Evolutionary conservation across 768 basidiomycete species (phyloP).

Genomic region (Piloderma croceum): DNA sequence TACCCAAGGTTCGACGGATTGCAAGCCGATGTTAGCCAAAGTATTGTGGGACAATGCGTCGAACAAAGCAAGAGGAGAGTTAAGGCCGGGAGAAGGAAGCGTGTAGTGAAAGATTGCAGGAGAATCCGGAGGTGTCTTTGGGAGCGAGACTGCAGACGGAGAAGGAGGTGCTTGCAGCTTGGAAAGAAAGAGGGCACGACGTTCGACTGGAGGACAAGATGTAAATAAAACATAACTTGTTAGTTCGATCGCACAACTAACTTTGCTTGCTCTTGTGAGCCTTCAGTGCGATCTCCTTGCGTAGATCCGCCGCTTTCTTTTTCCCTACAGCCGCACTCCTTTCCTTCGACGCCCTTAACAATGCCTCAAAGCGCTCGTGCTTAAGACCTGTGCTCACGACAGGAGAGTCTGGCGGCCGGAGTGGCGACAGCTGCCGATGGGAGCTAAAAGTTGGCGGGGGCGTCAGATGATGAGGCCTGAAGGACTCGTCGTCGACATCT

Average conservation of each 20-base stretch:
- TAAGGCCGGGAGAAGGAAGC: slow-evolving; percentile 62
- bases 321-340: slow-evolving; percentile 40
- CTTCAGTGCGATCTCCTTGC: slow-evolving; percentile 70
- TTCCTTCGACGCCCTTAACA: slow-evolving; percentile 58
- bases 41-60: slow-evolving; percentile 35
- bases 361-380: slow-evolving; percentile 53
- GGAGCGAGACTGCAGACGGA: slow-evolving; percentile 48
- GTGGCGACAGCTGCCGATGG: slow-evolving; percentile 42
- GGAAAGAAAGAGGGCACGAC: slow-evolving; percentile 70
- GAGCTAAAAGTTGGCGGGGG: slow-evolving; percentile 45
- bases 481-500: slow-evolving; percentile 41
- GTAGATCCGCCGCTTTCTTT: slow-evolving; percentile 53
- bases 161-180: slow-evolving; percentile 67
- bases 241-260: slow-evolving; percentile 39
- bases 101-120: slow-evolving; percentile 64
- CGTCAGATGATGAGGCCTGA: slow-evolving; percentile 53
- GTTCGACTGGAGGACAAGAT: slow-evolving; percentile 45
- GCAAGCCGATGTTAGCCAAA: slow-evolving; percentile 15
- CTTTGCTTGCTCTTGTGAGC: slow-evolving; percentile 71
- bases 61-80: slow-evolving; percentile 56
- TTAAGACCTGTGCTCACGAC: slow-evolving; percentile 50
- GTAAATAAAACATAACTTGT: slow-evolving; percentile 3
- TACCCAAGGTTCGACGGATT: slow-evolving; percentile 52
- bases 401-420: slow-evolving; percentile 37
- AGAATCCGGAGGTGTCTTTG: slow-evolving; percentile 66